Base-by-base conservation (phyloP, 2,329 filamentous ascomycete species). In the Orbilia quercus region DNA sequence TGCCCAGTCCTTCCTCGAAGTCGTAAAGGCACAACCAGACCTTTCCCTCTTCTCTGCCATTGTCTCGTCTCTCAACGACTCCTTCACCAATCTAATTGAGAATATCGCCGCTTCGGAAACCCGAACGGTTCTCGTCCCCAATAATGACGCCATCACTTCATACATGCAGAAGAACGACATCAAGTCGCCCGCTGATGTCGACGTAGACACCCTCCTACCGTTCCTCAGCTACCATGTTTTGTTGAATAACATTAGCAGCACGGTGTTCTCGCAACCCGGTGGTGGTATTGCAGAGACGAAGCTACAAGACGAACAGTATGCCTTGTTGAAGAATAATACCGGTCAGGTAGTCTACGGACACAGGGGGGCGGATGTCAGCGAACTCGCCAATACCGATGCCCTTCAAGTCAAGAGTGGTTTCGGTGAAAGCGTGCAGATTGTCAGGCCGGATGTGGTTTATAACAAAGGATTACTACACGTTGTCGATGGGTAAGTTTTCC, bases 211-310 rank as follows among this genome's bases (percentile, higher is more conserved):
- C 11, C 18, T 73, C 9, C 44, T 59, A 38, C 69, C 69, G 5
- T 73, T 73, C 22, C n/a, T 73, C 5, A 66, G 54, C 31, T 73
- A 73, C 36, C 69, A 73, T 51, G 55, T 73, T 31, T 36, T 73
- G 2, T 38, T 66, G 54, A 55, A 66, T 12, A 73, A 62, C 16
- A n/a, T 73, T 16, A 66, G 54, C 18, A 73, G 54, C 5, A 20
- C 28, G 16, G 54, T 48, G 14, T 62, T 73, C 36, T 5, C 45
- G 4, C 34, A n/a, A 18, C 69, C 69, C 2, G 69, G 69, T n/a
- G 69, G 69, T 14, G 45, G 45, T 31, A 54, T 73, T 51, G 69
- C 60, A 3, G 54, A 73, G 48, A 60, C 69, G 0, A 58, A 55
- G 23, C 20, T 73, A 20, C 47, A 73, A 28, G 48, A 55, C 14